A percentile compares a stretch with the other conserved stretches of the same genome.
These are phyloP conservation scores for Adansonia gregorii DNA, from an alignment of 441 rosid genomes.

Conservation along the genomic window DNA sequence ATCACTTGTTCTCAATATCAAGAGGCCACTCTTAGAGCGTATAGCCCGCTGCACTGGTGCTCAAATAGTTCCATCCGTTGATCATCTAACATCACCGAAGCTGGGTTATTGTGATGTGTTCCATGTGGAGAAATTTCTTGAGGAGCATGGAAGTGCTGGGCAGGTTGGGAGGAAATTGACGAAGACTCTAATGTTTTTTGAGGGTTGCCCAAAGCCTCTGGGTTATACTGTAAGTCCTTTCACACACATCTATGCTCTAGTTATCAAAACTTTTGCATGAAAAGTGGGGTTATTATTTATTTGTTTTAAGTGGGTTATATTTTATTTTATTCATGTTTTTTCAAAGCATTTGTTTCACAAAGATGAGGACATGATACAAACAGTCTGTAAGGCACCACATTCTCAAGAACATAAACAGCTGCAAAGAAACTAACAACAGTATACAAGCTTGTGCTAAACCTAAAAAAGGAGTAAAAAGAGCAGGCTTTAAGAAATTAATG, in stretches of 20 bases:
- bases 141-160: conserved; percentile 58
- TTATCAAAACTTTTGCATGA: conserved; percentile 17
- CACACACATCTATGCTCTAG: not conserved
- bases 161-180: conserved; percentile 62
- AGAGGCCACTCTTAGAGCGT: conserved; percentile 71
- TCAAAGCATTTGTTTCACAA: conserved; percentile 8
- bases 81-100: conserved; percentile 64
- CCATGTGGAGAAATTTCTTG: conserved; percentile 68
- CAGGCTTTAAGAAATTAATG: conserved; percentile 12
- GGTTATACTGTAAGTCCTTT: conserved; percentile 76
- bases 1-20: conserved; percentile 76
- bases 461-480: not conserved
- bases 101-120: conserved; percentile 70
- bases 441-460: not conserved
- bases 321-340: conserved; percentile 6
- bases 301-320: conserved; percentile 6
- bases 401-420: conserved; percentile 7
- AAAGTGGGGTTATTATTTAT: conserved; percentile 2
- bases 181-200: conserved; percentile 77
- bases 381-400: not conserved
- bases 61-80: conserved; percentile 73
- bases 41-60: conserved; percentile 83
- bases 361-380: not conserved
- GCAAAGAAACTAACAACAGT: not conserved
- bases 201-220: conserved; percentile 79